These are phyloP conservation scores for Penicillium corylophilum DNA, from an alignment of 2,329 filamentous ascomycete species.

Conservation along the genomic window DNA sequence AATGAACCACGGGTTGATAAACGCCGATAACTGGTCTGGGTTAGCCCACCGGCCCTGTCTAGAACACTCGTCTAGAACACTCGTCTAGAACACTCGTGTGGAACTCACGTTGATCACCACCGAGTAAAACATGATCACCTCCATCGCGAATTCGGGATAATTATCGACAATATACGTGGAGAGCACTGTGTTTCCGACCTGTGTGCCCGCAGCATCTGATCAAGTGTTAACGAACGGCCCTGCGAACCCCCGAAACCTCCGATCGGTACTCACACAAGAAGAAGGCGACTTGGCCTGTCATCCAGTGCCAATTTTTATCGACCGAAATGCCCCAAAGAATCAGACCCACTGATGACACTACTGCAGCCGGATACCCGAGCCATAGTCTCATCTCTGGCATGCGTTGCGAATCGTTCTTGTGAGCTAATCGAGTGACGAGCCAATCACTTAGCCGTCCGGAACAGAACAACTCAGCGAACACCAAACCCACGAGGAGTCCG, in stretches of 20 bases:
- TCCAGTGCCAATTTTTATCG: background rate
- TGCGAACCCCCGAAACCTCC: background rate
- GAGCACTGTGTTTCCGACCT: background rate
- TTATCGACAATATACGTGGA: background rate
- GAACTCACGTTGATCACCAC: background rate
- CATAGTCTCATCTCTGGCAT: slow-evolving; percentile 1
- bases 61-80: background rate
- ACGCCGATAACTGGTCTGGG: background rate
- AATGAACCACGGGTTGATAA: slow-evolving; percentile 6
- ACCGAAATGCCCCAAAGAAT: background rate
- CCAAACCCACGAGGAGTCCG: background rate
- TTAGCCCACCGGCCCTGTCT: background rate
- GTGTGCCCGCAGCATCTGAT: background rate
- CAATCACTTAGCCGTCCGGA: background rate
- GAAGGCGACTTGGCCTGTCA: background rate
- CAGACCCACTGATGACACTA: slow-evolving; percentile 3
- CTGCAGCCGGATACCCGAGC: slow-evolving; percentile 1
- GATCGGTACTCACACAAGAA: background rate
- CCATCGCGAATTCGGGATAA: background rate
- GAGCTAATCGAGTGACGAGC: background rate
- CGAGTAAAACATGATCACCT: background rate
- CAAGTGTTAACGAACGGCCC: background rate
- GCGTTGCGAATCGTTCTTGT: background rate
- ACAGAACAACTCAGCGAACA: background rate
- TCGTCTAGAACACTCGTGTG: background rate